phyloP scores from a whole-genome alignment of 495 filamentous ascomycete genomes.

The Penicillium simplicissimum region DNA sequence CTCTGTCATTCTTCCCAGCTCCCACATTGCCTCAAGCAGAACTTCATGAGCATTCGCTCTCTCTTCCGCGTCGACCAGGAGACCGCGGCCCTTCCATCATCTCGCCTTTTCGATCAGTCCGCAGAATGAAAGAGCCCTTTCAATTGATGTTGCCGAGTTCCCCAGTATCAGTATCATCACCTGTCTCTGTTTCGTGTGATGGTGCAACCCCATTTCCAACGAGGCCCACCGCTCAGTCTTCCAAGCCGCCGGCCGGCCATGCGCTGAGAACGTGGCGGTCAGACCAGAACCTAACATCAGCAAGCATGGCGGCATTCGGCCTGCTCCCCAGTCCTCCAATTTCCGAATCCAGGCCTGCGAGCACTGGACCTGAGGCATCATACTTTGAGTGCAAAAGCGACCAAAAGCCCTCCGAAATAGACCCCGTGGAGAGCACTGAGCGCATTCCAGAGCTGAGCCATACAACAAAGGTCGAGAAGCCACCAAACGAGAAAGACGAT shows the following conservation, averaged over 20 bases:
- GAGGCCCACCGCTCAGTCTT: slow-evolving; percentile 16
- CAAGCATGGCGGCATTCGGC: slow-evolving; percentile 40
- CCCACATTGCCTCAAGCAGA: slow-evolving; percentile 21
- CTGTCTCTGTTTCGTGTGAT: slow-evolving; percentile 25
- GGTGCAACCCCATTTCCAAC: slow-evolving; percentile 20
- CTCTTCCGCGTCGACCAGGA: slow-evolving; percentile 28
- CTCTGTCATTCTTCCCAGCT: slow-evolving; percentile 29
- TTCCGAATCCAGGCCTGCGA: slow-evolving; percentile 37
- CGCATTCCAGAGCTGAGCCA: background rate
- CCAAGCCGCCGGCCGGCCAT: slow-evolving; percentile 22
- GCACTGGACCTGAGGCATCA: slow-evolving; percentile 31
- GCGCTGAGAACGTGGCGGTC: slow-evolving; percentile 46
- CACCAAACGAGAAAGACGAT: background rate
- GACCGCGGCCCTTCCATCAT: slow-evolving; percentile 33
- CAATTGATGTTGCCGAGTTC: slow-evolving; percentile 43
- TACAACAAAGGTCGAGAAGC: background rate
- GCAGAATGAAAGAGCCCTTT: slow-evolving; percentile 50
- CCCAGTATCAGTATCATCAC: slow-evolving; percentile 25
- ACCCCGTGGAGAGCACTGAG: background rate
- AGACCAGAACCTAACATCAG: slow-evolving; percentile 40
- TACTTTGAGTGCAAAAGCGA: slow-evolving; percentile 34
- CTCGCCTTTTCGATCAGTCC: slow-evolving; percentile 49
- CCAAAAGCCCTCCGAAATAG: background rate
- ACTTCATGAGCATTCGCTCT: slow-evolving; percentile 32
- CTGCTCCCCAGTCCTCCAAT: slow-evolving; percentile 47